Conservation (phyloP, 805 yeast genomes). For the Starmerella potacharoeniae region DNA sequence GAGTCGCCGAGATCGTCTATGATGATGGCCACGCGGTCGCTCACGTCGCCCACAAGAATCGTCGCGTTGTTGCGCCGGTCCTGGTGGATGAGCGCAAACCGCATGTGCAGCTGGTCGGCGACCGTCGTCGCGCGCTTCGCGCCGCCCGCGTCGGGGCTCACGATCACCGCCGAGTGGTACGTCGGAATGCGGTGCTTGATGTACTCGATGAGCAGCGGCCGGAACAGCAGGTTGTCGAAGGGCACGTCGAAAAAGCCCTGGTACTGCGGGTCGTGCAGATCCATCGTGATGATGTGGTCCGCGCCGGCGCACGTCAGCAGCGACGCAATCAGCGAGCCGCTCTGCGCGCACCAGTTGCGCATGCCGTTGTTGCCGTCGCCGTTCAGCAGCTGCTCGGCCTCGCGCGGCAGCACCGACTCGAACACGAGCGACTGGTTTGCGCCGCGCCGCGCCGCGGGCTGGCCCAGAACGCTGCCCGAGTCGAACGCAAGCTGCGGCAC, state of each 20-base stretch:
- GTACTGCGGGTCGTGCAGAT: constrained; percentile 92
- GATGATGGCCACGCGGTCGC: constrained; percentile 73
- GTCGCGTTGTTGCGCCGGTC: constrained; percentile 57
- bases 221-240: constrained; percentile 84
- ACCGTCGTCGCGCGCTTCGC: constrained; percentile 93
- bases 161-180: constrained; percentile 74
- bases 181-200: constrained; percentile 68
- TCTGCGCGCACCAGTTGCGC: constrained; percentile 91
- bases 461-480: background rate
- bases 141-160: constrained; percentile 98
- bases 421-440: background rate
- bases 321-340: constrained; percentile 85
- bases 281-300: constrained; percentile 94
- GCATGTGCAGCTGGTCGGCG: constrained; percentile 79
- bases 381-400: constrained; percentile 24
- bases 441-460: background rate
- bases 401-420: background rate
- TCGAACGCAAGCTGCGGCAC: constrained; percentile 1
- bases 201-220: constrained; percentile 78
- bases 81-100: constrained; percentile 91
- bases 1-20: constrained; percentile 93
- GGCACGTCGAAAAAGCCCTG: constrained; percentile 97
- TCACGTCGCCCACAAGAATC: constrained; percentile 93
- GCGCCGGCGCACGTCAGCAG: constrained; percentile 87
- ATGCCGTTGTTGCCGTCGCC: constrained; percentile 45